These are phyloP conservation scores for Obelidium mucronatum DNA, from an alignment of 192 early-diverging fungal genomes.

Conservation along the genomic window DNA sequence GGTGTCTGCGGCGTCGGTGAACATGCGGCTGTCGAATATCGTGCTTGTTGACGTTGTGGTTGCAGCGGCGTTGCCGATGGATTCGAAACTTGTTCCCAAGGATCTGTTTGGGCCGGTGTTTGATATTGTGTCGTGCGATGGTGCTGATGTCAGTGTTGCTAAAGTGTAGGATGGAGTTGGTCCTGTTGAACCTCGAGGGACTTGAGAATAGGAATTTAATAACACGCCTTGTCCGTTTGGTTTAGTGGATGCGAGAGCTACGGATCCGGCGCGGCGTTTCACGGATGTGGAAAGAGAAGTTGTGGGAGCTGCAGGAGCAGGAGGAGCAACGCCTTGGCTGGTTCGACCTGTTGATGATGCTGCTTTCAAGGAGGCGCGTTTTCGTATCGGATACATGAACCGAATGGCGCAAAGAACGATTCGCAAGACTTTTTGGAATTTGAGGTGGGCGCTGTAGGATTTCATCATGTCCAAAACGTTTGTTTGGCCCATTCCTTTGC, in stretches of 20 bases:
- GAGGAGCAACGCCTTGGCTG: constrained; percentile 17
- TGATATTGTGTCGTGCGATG: too few relatives aligned
- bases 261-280: constrained; percentile 40
- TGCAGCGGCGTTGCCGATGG: background rate
- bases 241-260: background rate
- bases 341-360: background rate
- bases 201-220: constrained; percentile 27
- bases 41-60: background rate
- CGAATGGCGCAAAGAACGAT: constrained; percentile 39
- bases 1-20: too few relatives aligned
- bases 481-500: constrained; percentile 10
- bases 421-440: constrained; percentile 37
- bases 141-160: constrained; percentile 34
- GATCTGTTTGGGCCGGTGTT: constrained; percentile 33
- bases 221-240: too few relatives aligned
- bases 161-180: background rate
- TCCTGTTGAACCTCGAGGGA: constrained; percentile 49
- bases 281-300: constrained; percentile 26
- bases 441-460: constrained; percentile 52
- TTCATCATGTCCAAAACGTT: constrained; percentile 58
- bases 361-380: background rate
- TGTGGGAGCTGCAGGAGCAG: background rate
- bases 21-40: background rate
- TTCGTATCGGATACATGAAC: constrained; percentile 27
- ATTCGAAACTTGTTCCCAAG: background rate